Evolutionary conservation across 345 rosid species (phyloP).

Genomic region (Gynandropsis gynandra): DNA sequence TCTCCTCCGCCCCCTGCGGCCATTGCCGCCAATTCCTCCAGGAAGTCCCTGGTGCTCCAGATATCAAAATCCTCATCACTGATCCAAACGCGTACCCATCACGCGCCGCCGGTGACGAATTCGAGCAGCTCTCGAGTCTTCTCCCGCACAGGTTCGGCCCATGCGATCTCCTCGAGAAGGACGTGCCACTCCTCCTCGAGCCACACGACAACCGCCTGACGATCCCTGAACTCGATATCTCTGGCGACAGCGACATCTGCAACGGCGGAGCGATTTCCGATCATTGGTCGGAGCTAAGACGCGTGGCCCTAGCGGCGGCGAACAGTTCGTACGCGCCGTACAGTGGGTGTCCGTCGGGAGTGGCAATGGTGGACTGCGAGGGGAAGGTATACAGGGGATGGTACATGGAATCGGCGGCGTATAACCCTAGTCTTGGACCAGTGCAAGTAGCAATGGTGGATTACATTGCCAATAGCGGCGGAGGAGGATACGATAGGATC

Average conservation of each 20-base stretch:
- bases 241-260: conserved; percentile 5
- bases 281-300: conserved; percentile 17
- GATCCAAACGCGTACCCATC: conserved; percentile 16
- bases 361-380: conserved; percentile 53
- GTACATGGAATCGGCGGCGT: conserved; percentile 74
- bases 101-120: conserved; percentile 17
- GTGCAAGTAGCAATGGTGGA: conserved; percentile 85
- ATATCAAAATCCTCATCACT: conserved; percentile 42
- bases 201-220: conserved; percentile 43
- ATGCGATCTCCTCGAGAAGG: conserved; percentile 44
- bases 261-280: conserved; percentile 7
- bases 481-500: conserved; percentile 55
- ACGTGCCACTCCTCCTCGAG: conserved; percentile 57
- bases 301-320: conserved; percentile 56
- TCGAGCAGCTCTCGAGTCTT: conserved; percentile 32
- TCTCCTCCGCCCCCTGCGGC: conserved; percentile 83
- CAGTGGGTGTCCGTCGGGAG: conserved; percentile 76
- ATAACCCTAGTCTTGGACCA: conserved; percentile 83
- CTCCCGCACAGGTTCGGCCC: conserved; percentile 86
- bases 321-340: conserved; percentile 71
- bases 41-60: conserved; percentile 59
- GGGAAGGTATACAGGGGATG: conserved; percentile 64
- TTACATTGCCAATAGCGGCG: conserved; percentile 40
- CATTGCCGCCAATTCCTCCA: conserved; percentile 93
- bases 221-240: neutral